Percentiles rank a stretch among this genome's conserved stretches.
These are phyloP conservation scores for Neltuma alba DNA, from an alignment of 306 rosid species.

Conservation along the genomic window DNA sequence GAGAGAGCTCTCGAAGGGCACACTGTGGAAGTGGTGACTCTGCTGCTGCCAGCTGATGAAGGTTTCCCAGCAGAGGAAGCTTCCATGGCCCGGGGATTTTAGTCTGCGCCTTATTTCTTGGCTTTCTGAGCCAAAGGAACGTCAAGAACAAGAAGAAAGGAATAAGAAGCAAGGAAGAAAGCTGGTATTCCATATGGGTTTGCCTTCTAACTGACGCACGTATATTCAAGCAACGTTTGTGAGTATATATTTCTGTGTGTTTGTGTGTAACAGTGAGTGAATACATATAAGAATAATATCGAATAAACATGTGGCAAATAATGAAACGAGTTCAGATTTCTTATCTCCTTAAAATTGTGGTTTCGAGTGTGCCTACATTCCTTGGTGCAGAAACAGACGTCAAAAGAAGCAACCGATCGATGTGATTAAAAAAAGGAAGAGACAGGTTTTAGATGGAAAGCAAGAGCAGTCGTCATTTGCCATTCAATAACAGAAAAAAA, in stretches of 20 bases:
- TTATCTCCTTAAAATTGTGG: background rate
- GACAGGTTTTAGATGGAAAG: too few species aligned
- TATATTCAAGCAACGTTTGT: background rate
- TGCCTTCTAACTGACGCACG: background rate
- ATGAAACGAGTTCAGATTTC: background rate
- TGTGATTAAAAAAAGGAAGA: too few species aligned
- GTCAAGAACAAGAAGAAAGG: background rate
- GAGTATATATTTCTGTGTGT: background rate
- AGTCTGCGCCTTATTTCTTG: background rate
- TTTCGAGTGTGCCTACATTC: background rate
- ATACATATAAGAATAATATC: background rate
- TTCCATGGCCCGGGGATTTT: conserved; percentile 37
- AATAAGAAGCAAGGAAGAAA: background rate
- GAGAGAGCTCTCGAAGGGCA: conserved; percentile 15
- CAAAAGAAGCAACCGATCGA: background rate
- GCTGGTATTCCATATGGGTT: background rate
- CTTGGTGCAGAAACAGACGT: background rate
- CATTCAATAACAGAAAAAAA: too few species aligned
- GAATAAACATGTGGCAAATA: background rate
- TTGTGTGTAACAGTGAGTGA: background rate
- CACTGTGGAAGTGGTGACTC: conserved; percentile 23
- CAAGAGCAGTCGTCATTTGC: too few species aligned
- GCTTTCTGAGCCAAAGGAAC: background rate
- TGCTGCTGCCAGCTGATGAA: conserved; percentile 28
- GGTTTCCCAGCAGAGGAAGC: conserved; percentile 38